These are phyloP conservation scores for Pythium scleroteichum DNA, from an alignment of 352 stramenopile genomes.

Conservation along the genomic window DNA sequence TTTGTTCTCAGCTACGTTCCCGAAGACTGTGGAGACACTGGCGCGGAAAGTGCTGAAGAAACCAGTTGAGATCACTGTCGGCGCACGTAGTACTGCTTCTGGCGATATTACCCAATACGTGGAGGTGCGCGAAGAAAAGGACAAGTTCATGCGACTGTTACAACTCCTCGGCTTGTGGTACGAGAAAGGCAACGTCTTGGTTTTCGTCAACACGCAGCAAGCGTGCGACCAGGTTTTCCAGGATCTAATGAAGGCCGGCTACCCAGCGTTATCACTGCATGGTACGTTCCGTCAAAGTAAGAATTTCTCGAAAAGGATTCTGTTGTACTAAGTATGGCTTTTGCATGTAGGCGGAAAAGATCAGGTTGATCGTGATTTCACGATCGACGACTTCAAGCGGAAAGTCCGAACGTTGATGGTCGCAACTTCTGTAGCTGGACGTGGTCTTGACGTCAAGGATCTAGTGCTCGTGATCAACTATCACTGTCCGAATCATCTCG, in stretches of 20 bases:
- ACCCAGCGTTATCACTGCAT: constrained; percentile 96
- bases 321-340: constrained; percentile 9
- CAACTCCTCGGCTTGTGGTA: constrained; percentile 96
- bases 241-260: constrained; percentile 96
- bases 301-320: background rate
- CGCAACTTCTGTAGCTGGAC: constrained; percentile 95
- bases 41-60: constrained; percentile 91
- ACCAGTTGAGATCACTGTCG: constrained; percentile 97
- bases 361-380: constrained; percentile 99
- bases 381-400: constrained; percentile 99
- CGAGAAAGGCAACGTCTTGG: constrained; percentile 96
- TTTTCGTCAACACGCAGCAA: constrained; percentile 99
- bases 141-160: constrained; percentile 99
- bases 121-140: constrained; percentile 97
- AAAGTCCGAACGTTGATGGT: constrained; percentile 93
- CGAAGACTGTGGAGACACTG: constrained; percentile 90
- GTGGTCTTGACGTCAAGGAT: constrained; percentile 98
- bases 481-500: constrained; percentile 98
- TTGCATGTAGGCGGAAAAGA: constrained; percentile 93
- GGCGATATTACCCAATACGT: constrained; percentile 98
- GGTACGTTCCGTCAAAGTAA: constrained; percentile 39
- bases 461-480: constrained; percentile 99
- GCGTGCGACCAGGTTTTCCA: constrained; percentile 96
- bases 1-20: constrained; percentile 99
- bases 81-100: constrained; percentile 94